phyloP scores from a whole-genome alignment of 805 yeast species.

The Kockiozyma suomiensis region DNA sequence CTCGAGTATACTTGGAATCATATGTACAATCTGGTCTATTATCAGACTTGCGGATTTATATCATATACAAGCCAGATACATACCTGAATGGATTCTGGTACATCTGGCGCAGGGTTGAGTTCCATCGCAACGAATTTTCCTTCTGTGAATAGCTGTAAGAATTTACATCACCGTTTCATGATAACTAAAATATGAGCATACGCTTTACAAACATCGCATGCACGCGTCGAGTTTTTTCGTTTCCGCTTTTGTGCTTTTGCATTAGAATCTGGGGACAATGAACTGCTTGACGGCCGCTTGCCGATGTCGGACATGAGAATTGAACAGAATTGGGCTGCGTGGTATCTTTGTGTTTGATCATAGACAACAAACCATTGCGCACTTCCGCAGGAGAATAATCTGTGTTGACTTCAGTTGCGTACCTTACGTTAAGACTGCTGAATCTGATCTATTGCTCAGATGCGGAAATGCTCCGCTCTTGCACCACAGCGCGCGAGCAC shows the following conservation, averaged over 20 bases:
- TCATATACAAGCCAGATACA: background rate
- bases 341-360: no score
- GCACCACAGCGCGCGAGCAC: no score
- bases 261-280: slow-evolving; percentile 2
- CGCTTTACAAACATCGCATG: slow-evolving; percentile 28
- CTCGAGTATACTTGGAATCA: slow-evolving; percentile 25
- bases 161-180: background rate
- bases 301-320: no score
- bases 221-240: slow-evolving; percentile 28
- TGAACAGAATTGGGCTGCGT: no score
- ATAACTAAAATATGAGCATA: background rate
- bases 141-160: background rate
- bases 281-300: no score
- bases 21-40: slow-evolving; percentile 25
- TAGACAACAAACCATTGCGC: no score
- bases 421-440: no score
- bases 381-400: no score
- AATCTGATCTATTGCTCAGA: no score
- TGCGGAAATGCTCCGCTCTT: no score
- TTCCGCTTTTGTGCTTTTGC: slow-evolving; percentile 18
- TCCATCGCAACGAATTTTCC: slow-evolving; percentile 22
- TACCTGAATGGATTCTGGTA: slow-evolving; percentile 4
- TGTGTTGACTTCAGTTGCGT: no score
- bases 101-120: slow-evolving; percentile 28
- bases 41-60: background rate